Evolutionary conservation across 176 grass and related monocot species (phyloP).

Genomic region (Lolium multiflorum): DNA sequence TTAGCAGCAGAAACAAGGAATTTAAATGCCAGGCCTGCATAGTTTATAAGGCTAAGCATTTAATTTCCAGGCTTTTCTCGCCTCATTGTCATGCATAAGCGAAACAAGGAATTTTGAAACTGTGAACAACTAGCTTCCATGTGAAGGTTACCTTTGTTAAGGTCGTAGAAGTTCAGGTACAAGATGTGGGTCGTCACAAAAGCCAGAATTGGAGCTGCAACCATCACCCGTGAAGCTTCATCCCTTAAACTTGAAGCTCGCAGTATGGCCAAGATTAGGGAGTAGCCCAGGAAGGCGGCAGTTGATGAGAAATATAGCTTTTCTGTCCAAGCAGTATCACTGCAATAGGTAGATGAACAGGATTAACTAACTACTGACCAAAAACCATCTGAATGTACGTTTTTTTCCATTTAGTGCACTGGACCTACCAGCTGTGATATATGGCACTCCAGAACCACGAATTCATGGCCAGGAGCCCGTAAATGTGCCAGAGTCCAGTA

Average conservation of each 20-base stretch:
- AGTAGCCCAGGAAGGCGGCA: constrained; percentile 79
- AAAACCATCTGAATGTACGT: background rate
- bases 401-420: background rate
- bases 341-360: constrained; percentile 43
- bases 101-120: background rate
- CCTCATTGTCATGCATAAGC: background rate
- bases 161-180: constrained; percentile 91
- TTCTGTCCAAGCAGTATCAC: constrained; percentile 78
- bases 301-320: constrained; percentile 75
- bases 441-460: constrained; percentile 96
- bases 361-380: background rate
- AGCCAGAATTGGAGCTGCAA: constrained; percentile 84
- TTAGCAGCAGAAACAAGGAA: background rate
- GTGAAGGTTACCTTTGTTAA: constrained; percentile 76
- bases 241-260: constrained; percentile 71
- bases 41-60: too few species aligned
- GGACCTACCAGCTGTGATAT: constrained; percentile 79
- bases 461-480: constrained; percentile 86
- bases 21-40: too few species aligned
- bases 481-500: constrained; percentile 86
- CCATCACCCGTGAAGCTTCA: constrained; percentile 91
- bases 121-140: background rate
- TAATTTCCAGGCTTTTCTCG: background rate
- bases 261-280: constrained; percentile 76
- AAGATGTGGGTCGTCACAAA: constrained; percentile 94